phyloP scores from a whole-genome alignment of 306 rosid species.

The Gastrolobium bilobum region DNA sequence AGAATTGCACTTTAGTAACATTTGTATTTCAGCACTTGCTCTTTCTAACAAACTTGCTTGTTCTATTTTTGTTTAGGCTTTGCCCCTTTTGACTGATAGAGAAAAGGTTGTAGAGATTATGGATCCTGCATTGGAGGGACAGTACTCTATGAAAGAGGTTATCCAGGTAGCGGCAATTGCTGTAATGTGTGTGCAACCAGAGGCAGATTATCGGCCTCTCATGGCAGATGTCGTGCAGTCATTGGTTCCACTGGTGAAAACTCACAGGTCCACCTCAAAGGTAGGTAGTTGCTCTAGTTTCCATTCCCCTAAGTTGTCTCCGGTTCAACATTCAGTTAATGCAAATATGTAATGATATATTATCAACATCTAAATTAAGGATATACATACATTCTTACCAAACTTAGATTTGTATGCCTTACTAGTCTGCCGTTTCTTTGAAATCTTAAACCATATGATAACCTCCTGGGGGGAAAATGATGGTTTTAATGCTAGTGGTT shows the following conservation, averaged over 20 bases:
- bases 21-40: not conserved
- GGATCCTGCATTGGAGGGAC: constrained; percentile 95
- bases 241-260: constrained; percentile 81
- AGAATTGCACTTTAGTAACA: not conserved
- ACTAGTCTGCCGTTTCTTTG: constrained; percentile 31
- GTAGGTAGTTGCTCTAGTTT: constrained; percentile 69
- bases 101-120: constrained; percentile 83
- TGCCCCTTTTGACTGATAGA: constrained; percentile 89
- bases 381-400: constrained; percentile 27
- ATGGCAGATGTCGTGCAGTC: constrained; percentile 99
- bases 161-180: constrained; percentile 98
- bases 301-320: constrained; percentile 66
- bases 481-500: constrained; percentile 21
- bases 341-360: constrained; percentile 52
- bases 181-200: constrained; percentile 95
- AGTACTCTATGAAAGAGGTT: constrained; percentile 90
- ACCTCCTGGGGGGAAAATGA: not conserved
- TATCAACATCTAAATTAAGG: constrained; percentile 36
- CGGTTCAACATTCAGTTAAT: constrained; percentile 50
- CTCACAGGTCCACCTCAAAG: constrained; percentile 66
- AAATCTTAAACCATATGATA: constrained; percentile 11
- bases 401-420: constrained; percentile 47
- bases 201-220: constrained; percentile 94
- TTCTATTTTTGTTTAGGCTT: constrained; percentile 66
- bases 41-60: constrained; percentile 19